Percentiles rank a stretch among this genome's conserved stretches.
Conservation (phyloP, 306 rosid species). For the Psophocarpus tetragonolobus region DNA sequence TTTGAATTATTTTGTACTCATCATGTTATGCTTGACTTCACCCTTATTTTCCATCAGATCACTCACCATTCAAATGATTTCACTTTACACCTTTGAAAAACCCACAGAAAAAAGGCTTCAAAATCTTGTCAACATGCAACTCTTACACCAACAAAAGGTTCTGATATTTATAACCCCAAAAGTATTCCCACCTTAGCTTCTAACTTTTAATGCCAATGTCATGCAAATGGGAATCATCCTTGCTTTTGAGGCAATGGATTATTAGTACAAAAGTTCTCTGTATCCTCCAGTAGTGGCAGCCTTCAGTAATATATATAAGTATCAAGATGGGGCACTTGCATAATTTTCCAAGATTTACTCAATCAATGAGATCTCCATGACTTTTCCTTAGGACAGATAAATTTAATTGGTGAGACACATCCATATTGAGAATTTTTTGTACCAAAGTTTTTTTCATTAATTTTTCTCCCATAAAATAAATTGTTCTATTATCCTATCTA, state of each 20-base stretch:
- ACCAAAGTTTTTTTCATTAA: too few relatives aligned
- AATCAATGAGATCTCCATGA: constrained; percentile 36
- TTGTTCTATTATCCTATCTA: too few relatives aligned
- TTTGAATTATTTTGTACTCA: constrained; percentile 27
- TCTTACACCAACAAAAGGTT: neutral
- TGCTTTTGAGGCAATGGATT: neutral
- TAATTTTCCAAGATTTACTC: constrained; percentile 32
- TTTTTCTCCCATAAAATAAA: too few relatives aligned
- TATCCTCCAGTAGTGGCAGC: constrained; percentile 24
- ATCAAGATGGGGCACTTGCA: constrained; percentile 26
- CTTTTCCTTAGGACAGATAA: neutral
- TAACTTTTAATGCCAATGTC: constrained; percentile 15
- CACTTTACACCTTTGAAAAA: constrained; percentile 6
- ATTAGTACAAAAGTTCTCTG: constrained; percentile 17
- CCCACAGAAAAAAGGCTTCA: neutral
- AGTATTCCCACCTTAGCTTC: constrained; percentile 37
- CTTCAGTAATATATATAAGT: constrained; percentile 17
- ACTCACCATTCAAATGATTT: constrained; percentile 29
- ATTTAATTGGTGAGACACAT: neutral
- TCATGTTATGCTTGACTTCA: constrained; percentile 29
- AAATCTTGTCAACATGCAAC: constrained; percentile 27
- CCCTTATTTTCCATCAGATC: constrained; percentile 27
- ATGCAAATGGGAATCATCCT: constrained; percentile 28
- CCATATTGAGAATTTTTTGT: too few relatives aligned
- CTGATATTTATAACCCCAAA: neutral